Evolutionary conservation across 352 stramenopile genomes (phyloP), one percentile per base, ranked within the genome.

Genomic region (Thalassiosira hispida): DNA sequence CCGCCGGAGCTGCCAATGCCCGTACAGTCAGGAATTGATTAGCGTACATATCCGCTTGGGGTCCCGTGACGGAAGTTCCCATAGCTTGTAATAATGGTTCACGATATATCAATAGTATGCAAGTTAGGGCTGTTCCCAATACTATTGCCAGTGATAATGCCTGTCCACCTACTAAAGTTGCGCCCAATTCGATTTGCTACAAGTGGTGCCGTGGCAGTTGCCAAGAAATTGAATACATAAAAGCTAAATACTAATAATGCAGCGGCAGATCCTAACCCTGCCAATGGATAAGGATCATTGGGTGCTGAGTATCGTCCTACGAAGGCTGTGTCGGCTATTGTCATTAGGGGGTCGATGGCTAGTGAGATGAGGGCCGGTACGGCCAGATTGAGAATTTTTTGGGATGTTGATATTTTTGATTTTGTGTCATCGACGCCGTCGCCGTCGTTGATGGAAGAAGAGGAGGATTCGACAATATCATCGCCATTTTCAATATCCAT

Each of bases 161-260:
- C 73, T 93, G 88, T 49, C 86, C 86, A 31, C 79, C 86, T 1
- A 91, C 76, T 25, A 65, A 66, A 2, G 69, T 20, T 4, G 88
- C 88, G 46, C 73, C 77, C 0, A 53, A 27, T 72, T 59, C 72
- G 68, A 11, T 69, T 71, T 16, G 86, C 69, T 23, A 93, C 80
- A 20, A 93, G 44, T 20, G 88, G 88, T 20, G 88, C 91, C 22
- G 88, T 92, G 3, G 84, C 85, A 0, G 82, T 92, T 44, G 82
- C 89, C 14, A 93, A 65, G 64, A 93, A 93, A 40, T 90, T 91
- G 20, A 91, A 91, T 4, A 93, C 42, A 70, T 92, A 93, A 47
- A 93, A 92, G 5, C 70, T 79, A 72, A 91, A 92, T 14, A 83
- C 89, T 11, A 93, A 75, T 7, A 93, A 56, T 20, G 84, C 81